Base-by-base conservation (phyloP, 1,139 yeast species). In the Suhomyces kunorum region DNA sequence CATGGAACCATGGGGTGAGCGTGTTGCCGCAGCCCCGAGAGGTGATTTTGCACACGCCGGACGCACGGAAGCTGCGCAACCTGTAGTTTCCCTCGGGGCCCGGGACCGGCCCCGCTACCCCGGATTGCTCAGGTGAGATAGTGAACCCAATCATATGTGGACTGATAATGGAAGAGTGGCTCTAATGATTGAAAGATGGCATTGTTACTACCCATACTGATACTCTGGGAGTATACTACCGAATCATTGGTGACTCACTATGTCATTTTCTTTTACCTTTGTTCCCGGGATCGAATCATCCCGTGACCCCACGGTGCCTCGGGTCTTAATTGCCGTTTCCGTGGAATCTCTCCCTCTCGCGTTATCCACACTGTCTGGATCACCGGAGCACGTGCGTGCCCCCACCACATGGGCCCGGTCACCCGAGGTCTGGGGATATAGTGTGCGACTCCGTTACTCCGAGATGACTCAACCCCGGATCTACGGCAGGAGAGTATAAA, bases 401-500 rank as follows among this genome's bases (percentile, higher is more conserved):
- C n/a, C 8, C 16, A 18, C 24, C 32, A 29, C 32, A 29, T 29
- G 32, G 31, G 32, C 32, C 24, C 23, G 24, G 12, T 16, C 32
- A 29, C 26, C 41, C 41, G 41, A 30, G 34, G 41, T 19, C 28
- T 14, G 29, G 24, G 13, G n/a, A n/a, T n/a, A n/a, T n/a, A n/a
- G n/a, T n/a, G 26, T 16, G 31, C 36, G 34, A 26, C 36, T 35
- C 44, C 44, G 40, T 31, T 37, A 40, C 44, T 40, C 44, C 44
- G 44, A 40, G 38, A 37, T 40, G 44, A 40, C 44, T 40, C 44
- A 40, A 29, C 32, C 32, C 32, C 43, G 40, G 38, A 30, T 27
- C 29, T 14, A 34, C 43, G 43, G 40, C 18, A 14, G 28, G 25
- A 12, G 15, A 5, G 35, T 39, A 35, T 26, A 35, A 22, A 25